These are phyloP conservation scores for Lichenothelia convexa DNA, from an alignment of 495 filamentous ascomycete species.

Conservation along the genomic window DNA sequence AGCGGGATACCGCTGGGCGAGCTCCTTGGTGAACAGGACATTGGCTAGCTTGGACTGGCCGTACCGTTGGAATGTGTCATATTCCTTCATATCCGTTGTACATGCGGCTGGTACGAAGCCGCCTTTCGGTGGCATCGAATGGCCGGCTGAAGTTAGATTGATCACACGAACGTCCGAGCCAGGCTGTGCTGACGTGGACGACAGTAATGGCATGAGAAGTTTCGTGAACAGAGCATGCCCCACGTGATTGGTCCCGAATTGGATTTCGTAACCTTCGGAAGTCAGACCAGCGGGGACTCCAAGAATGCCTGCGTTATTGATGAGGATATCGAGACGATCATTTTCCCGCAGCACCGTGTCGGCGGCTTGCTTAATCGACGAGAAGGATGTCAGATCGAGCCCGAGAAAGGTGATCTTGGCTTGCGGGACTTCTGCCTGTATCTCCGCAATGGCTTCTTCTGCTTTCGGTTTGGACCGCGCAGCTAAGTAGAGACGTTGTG, in stretches of 20 bases:
- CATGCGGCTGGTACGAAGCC: conserved; percentile 12
- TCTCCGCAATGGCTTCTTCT: conserved; percentile 7
- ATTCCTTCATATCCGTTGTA: conserved; percentile 6
- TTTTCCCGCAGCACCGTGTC: conserved; percentile 3
- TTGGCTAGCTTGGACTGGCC: conserved; percentile 27
- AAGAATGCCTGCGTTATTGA: conserved; percentile 23
- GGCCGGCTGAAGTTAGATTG: conserved; percentile 15
- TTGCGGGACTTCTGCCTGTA: too few species aligned
- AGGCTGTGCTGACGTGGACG: conserved; percentile 9
- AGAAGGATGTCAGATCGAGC: conserved; percentile 21
- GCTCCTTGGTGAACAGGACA: conserved; percentile 24
- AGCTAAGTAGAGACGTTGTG: conserved; percentile 20
- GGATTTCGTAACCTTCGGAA: neutral
- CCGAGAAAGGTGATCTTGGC: conserved; percentile 16
- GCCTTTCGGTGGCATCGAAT: conserved; percentile 12
- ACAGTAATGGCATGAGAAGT: conserved; percentile 20
- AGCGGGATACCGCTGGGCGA: conserved; percentile 19
- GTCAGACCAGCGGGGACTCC: neutral
- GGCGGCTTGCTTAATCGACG: conserved; percentile 12
- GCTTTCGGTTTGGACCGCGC: conserved; percentile 18
- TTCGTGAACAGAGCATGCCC: conserved; percentile 22
- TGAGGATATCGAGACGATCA: conserved; percentile 20
- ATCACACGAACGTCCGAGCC: conserved; percentile 19
- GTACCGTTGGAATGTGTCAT: conserved; percentile 15
- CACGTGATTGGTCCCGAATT: conserved; percentile 25